Evolutionary conservation across 2,329 filamentous ascomycete genomes (phyloP), one percentile per base, ranked within the genome.

Genomic region (Corniculantispora saksenae): DNA sequence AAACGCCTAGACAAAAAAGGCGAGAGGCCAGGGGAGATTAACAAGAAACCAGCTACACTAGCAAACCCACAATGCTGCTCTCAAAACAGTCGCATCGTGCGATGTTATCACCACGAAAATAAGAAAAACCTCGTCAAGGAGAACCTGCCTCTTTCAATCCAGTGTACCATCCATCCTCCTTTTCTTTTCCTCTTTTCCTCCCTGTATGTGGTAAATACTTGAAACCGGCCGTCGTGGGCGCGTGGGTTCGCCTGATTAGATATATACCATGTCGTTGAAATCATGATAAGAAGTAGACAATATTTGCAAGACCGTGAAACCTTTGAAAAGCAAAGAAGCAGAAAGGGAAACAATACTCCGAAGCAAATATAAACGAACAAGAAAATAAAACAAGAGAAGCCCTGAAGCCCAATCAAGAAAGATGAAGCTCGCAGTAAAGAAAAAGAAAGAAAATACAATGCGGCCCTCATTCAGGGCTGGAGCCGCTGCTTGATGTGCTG

Each of bases 251-350:
- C 51, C 61, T n/a, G 15, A 63, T 63, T 63, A 63, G 53, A 45
- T 29, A 63, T 56, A 40, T 63, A 50, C 27, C 51, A 56, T 56
- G 51, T 63, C 61, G 61, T 63, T 50, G 51, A 63, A 43, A 19
- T 63, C 61, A 57, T 57, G 25, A 57, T 40, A 15, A 8, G 32
- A 27, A 43, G 43, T 50, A 63, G 29, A 63, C 50, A 56, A 57
- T 56, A 56, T 35, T 56, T 38, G 51, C 61, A n/a, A 63, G 40
- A 50, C 51, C 51, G 61, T 63, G 29, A 40, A 63, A 57, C 59
- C 48, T 32, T 35, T 25, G 17, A 17, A 50, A n/a, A 50, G 47
- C 32, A 17, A 12, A 35, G 10, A 35, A 29, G 13, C n/a, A 60
- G 45, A 60, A 19, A 60, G 13, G 32, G 27, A 7, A 63, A 50